phyloP scores from a whole-genome alignment of 495 filamentous ascomycete genomes.

The Aspergillus sclerotioniger region DNA sequence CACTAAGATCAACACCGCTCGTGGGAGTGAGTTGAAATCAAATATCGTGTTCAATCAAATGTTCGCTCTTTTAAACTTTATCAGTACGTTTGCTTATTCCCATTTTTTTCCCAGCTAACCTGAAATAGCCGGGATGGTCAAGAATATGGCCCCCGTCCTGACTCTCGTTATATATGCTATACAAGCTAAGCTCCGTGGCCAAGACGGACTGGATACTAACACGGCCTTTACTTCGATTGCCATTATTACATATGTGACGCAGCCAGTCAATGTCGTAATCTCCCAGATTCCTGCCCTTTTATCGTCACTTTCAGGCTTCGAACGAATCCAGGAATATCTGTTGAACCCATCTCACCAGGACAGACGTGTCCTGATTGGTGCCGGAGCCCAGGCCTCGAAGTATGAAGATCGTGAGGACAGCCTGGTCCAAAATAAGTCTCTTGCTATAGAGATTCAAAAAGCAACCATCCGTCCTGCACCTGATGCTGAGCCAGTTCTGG shows the following conservation, averaged over 20 bases:
- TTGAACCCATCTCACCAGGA: background rate
- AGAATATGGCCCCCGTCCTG: background rate
- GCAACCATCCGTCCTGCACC: background rate
- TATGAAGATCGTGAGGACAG: background rate
- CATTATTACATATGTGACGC: background rate
- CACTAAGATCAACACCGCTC: background rate
- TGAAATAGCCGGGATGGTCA: background rate
- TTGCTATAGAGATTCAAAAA: background rate
- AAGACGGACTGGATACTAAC: background rate
- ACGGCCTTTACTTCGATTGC: background rate
- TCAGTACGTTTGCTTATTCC: background rate
- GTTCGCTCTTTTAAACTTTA: background rate
- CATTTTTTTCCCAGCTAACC: background rate
- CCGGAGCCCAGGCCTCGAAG: background rate
- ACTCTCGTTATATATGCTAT: background rate
- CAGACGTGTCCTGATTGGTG: background rate
- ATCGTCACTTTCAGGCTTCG: background rate
- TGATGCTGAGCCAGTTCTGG: background rate
- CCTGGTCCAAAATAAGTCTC: background rate
- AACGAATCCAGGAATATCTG: background rate
- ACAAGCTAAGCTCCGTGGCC: background rate
- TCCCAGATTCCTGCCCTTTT: background rate
- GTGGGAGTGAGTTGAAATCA: background rate
- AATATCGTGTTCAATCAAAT: background rate
- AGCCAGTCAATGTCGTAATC: background rate